These are phyloP conservation scores for Ustilago crameri DNA, from an alignment of 1,284 basidiomycete species.

Conservation along the genomic window DNA sequence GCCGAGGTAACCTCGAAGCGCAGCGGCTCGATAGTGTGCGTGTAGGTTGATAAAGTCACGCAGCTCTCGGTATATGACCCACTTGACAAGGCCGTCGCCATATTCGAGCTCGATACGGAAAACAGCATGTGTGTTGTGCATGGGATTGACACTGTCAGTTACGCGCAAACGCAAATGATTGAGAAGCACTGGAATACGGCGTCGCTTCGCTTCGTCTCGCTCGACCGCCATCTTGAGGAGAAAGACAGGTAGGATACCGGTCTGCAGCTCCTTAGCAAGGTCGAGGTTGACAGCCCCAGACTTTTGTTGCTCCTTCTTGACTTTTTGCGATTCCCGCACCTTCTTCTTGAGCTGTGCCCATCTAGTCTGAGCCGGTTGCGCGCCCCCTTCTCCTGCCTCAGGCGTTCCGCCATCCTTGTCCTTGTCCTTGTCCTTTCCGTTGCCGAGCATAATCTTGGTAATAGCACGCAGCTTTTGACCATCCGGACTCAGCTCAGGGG, in stretches of 20 bases:
- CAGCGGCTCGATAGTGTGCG: conserved; percentile 85
- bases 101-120: conserved; percentile 97
- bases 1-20: conserved; percentile 60
- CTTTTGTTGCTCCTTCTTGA: conserved; percentile 46
- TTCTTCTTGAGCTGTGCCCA: conserved; percentile 55
- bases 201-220: conserved; percentile 84
- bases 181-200: conserved; percentile 86
- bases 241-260: conserved; percentile 49
- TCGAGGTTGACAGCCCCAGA: conserved; percentile 36
- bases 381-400: conserved; percentile 10
- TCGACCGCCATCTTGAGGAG: conserved; percentile 86
- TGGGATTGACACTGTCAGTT: conserved; percentile 84
- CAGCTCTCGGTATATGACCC: conserved; percentile 95
- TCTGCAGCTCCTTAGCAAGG: conserved; percentile 49
- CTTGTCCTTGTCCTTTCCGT: conserved; percentile 20
- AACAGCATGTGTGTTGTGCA: conserved; percentile 80
- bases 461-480: conserved; percentile 45
- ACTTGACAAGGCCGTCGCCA: conserved; percentile 86
- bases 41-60: conserved; percentile 92
- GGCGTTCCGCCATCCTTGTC: conserved; percentile 17
- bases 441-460: conserved; percentile 54
- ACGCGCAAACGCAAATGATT: conserved; percentile 85
- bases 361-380: conserved; percentile 26
- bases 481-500: conserved; percentile 41
- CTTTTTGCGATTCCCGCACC: conserved; percentile 48